These are phyloP conservation scores for Lactifluus piperatus DNA, from an alignment of 768 basidiomycete genomes.

Conservation along the genomic window DNA sequence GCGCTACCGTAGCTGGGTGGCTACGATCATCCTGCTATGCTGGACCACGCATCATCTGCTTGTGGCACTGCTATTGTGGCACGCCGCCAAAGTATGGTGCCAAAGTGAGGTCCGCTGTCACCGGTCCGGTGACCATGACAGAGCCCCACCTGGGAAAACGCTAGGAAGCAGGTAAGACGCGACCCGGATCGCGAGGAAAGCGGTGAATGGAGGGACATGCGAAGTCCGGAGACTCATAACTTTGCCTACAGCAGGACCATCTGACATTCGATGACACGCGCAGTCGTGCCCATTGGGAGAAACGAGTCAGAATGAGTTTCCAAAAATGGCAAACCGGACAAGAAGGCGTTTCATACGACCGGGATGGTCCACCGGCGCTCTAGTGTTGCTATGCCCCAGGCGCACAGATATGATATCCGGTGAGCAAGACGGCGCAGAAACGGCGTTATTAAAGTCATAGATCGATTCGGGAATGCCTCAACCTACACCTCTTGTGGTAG, in stretches of 20 bases:
- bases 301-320: background rate
- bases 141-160: background rate
- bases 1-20: constrained; percentile 2
- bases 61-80: constrained; percentile 16
- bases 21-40: constrained; percentile 7
- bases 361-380: constrained; percentile 9
- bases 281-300: background rate
- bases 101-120: background rate
- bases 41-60: constrained; percentile 1
- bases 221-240: background rate
- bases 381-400: constrained; percentile 15
- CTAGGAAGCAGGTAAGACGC: background rate
- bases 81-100: background rate
- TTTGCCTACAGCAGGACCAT: background rate
- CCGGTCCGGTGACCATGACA: background rate
- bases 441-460: constrained; percentile 3
- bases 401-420: constrained; percentile 8
- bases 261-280: constrained; percentile 4
- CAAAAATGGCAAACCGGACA: background rate
- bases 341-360: constrained; percentile 9
- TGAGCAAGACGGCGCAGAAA: background rate
- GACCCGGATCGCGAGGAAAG: background rate
- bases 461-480: background rate
- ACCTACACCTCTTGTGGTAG: background rate
- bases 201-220: background rate